These are phyloP conservation scores for Pascua guehoae DNA, from an alignment of 1,284 basidiomycete species.

Conservation along the genomic window DNA sequence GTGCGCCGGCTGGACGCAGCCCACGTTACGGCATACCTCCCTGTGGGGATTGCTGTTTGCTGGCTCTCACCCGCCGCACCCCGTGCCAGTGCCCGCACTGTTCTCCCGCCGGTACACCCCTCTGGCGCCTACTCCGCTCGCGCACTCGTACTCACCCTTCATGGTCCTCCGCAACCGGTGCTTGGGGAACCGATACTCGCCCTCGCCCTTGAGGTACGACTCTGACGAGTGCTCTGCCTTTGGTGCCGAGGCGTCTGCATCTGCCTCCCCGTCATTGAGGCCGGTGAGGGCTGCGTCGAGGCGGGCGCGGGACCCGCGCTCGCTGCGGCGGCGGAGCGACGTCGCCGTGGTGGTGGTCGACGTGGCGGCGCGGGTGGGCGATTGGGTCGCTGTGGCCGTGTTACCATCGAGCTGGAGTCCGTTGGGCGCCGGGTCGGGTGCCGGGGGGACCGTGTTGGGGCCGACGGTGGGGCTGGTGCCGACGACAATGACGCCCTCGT, in stretches of 20 bases:
- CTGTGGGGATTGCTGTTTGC: too few species aligned
- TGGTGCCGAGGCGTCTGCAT: conserved; percentile 41
- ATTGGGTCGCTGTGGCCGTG: not conserved
- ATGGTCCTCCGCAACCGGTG: conserved; percentile 48
- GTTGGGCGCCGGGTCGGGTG: not conserved
- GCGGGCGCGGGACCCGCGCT: conserved; percentile 3
- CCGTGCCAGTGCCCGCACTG: not conserved
- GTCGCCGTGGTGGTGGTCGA: not conserved
- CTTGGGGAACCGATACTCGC: conserved; percentile 47
- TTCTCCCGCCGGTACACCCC: too few species aligned
- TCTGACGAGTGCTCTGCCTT: conserved; percentile 38
- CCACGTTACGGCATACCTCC: too few species aligned
- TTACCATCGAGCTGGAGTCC: not conserved
- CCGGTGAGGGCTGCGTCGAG: conserved; percentile 28
- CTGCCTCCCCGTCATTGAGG: conserved; percentile 48
- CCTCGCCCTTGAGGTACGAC: conserved; percentile 38
- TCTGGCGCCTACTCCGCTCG: too few species aligned
- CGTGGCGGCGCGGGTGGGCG: not conserved
- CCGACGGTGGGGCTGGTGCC: not conserved
- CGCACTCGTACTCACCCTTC: conserved; percentile 43
- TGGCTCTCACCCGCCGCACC: not conserved
- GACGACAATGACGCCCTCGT: not conserved
- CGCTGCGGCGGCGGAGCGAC: conserved; percentile 1
- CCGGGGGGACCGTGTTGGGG: not conserved
- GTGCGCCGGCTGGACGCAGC: too few species aligned